Evolutionary conservation across 1,284 basidiomycete species (phyloP), one percentile per base, ranked within the genome.

Genomic region (Golubevia sp.): DNA sequence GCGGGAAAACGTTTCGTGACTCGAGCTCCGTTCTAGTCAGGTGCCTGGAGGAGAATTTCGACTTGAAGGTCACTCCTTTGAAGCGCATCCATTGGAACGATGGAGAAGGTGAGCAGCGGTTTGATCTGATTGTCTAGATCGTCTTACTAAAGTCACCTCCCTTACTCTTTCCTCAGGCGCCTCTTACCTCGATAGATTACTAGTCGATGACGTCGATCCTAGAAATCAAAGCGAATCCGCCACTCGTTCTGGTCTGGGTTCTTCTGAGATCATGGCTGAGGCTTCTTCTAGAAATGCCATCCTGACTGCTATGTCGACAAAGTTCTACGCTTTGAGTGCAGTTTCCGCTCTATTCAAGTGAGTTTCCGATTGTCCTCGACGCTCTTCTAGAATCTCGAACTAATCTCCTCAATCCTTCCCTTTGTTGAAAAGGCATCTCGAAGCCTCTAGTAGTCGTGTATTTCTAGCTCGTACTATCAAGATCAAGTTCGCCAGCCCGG

Each of bases 251-350:
- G 1, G 20, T 49, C 48, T 49, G 18, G 48, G 18, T 23, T 49
- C 20, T 49, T 49, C 48, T 49, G 27, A 30, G 51, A 53, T 53
- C 27, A 25, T 15, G 13, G 5, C 27, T 15, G 24, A 30, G 18
- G 24, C 24, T 25, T 30, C 51, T 25, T 58, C 55, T 20, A 24
- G 55, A 15, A 67, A 68, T 18, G 73, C 66, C 2, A 67, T 68
- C 20, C 34, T 73, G 18, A 63, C 67, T 4, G 68, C 73, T 2
- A 61, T 71, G 1, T 55, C 64, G 26, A 18, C 49, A 65, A 95
- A 93, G 84, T 94, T 93, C 78, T 95, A 93, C 76, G 90, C 92
- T 0, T 88, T 96, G 1, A 92, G 91, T 7, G 93, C 95, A 1
- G 86, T 88, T 0, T 90, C 90, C 52, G 94, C 93, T 0, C 86